Percentiles rank a stretch among this genome's conserved stretches.
These are phyloP conservation scores for Myriangium duriaei DNA, from an alignment of 2,329 filamentous ascomycete genomes.

Conservation along the genomic window DNA sequence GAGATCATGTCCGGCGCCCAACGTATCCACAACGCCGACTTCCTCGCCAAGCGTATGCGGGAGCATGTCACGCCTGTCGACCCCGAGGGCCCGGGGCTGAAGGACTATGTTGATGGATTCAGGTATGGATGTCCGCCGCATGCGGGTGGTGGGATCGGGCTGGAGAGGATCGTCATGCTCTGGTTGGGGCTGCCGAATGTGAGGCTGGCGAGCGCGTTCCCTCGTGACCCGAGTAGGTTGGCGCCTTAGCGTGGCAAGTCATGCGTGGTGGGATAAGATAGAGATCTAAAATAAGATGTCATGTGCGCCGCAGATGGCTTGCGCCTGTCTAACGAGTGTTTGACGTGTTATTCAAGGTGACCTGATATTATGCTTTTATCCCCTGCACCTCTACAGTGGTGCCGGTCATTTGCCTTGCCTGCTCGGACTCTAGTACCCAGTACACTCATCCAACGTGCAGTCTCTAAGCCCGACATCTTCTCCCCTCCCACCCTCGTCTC, in stretches of 20 bases:
- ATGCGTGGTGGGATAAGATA: too few species aligned
- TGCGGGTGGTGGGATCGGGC: constrained; percentile 51
- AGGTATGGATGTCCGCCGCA: constrained; percentile 52
- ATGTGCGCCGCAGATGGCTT: background rate
- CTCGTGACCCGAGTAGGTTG: constrained; percentile 48
- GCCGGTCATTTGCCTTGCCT: too few species aligned
- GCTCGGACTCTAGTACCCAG: too few species aligned
- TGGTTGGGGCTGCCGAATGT: constrained; percentile 54
- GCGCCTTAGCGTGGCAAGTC: too few species aligned
- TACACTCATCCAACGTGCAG: too few species aligned
- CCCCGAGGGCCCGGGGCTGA: constrained; percentile 45
- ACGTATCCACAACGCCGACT: constrained; percentile 50
- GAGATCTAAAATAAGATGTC: background rate
- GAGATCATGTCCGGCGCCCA: constrained; percentile 57
- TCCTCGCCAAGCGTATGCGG: constrained; percentile 46
- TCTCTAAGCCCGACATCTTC: background rate
- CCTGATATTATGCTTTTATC: too few species aligned
- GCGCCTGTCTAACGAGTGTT: too few species aligned
- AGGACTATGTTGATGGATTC: constrained; percentile 53
- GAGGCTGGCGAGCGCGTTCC: constrained; percentile 49
- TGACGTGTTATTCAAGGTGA: too few species aligned
- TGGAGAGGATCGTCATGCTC: constrained; percentile 56
- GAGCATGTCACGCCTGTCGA: constrained; percentile 45
- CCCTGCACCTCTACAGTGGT: too few species aligned
- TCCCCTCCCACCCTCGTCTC: constrained; percentile 12